Conservation (phyloP, 257 asterid genomes). For the Solanum chmielewskii region DNA sequence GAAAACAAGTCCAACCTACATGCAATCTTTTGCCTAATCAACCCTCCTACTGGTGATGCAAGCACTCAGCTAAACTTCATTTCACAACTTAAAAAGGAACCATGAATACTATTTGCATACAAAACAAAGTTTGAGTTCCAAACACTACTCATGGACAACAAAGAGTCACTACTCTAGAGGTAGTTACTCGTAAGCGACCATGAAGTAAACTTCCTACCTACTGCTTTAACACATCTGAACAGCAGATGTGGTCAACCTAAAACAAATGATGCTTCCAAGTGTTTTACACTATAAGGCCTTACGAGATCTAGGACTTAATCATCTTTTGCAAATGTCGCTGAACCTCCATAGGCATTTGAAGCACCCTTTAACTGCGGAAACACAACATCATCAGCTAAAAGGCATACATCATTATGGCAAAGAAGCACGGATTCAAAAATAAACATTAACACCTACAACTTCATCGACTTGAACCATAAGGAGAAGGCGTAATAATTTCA, state of each 20-base stretch:
- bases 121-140: not conserved
- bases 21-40: not conserved
- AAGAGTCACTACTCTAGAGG: constrained; percentile 1
- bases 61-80: not conserved
- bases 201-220: constrained; percentile 2
- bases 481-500: not conserved
- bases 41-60: not conserved
- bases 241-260: not conserved
- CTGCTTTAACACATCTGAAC: not conserved
- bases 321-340: constrained; percentile 14
- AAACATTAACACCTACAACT: not conserved
- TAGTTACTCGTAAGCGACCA: constrained; percentile 3
- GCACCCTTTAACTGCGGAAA: constrained; percentile 46
- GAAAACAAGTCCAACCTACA: not conserved
- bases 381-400: not conserved
- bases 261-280: constrained; percentile 7
- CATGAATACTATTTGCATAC: not conserved
- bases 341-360: constrained; percentile 19
- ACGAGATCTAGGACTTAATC: constrained; percentile 18
- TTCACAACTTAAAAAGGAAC: not conserved
- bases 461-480: not conserved
- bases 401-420: not conserved
- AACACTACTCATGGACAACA: constrained; percentile 6
- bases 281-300: not conserved
- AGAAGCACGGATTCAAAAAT: not conserved